Evolutionary conservation across 2,329 filamentous ascomycete genomes (phyloP).

Genomic region (Trichoderma brevicompactum): DNA sequence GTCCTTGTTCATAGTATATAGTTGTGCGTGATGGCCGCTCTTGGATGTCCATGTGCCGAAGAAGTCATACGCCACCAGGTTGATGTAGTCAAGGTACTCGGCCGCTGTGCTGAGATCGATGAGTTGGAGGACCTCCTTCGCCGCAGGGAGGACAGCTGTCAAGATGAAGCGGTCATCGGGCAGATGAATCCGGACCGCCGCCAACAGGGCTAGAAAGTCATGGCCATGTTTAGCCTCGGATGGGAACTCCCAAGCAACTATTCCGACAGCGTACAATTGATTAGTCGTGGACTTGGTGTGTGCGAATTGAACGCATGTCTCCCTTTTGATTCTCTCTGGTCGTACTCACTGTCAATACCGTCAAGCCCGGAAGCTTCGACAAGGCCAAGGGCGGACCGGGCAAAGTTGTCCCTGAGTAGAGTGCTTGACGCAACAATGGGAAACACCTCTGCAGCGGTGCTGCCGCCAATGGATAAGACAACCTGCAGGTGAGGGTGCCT

Average conservation of each 20-base stretch:
- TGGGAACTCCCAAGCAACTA: conserved; percentile 84
- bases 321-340: neutral
- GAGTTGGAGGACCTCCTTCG: conserved; percentile 66
- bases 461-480: conserved; percentile 78
- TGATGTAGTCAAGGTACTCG: conserved; percentile 72
- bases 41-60: conserved; percentile 70
- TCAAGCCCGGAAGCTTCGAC: conserved; percentile 68
- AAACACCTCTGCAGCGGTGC: conserved; percentile 67
- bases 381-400: conserved; percentile 65
- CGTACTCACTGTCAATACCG: conserved; percentile 68
- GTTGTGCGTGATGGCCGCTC: conserved; percentile 76
- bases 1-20: conserved; percentile 65
- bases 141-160: conserved; percentile 73
- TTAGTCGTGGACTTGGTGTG: neutral
- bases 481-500: conserved; percentile 72
- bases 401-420: conserved; percentile 69
- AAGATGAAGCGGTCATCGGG: conserved; percentile 70
- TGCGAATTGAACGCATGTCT: neutral
- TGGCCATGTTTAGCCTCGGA: conserved; percentile 66
- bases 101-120: conserved; percentile 69
- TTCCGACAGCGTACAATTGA: neutral
- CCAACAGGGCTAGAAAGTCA: conserved; percentile 72
- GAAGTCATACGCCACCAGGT: conserved; percentile 82
- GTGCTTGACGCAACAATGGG: conserved; percentile 67
- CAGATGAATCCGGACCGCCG: conserved; percentile 67